A percentile compares a stretch with the other conserved stretches of the same genome.
Conservation (phyloP, 2,329 filamentous ascomycete species). For the Cercospora zeina region DNA sequence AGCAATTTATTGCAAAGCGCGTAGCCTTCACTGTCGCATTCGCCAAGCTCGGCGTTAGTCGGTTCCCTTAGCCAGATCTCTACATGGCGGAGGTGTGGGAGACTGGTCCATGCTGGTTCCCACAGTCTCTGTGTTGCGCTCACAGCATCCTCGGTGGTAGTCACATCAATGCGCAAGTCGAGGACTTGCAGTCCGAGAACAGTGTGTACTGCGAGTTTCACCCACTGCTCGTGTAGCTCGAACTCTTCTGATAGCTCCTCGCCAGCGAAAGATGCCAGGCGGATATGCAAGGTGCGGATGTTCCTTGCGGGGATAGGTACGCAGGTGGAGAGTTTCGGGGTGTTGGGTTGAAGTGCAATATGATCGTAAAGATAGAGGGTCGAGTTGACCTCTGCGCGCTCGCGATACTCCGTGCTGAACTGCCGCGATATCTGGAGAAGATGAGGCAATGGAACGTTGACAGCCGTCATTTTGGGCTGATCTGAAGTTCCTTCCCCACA, state of each 20-base stretch:
- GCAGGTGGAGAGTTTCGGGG: neutral
- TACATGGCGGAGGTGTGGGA: neutral
- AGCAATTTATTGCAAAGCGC: conserved; percentile 2
- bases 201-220: neutral
- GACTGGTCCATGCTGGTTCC: neutral
- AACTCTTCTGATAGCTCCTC: conserved; percentile 10
- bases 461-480: neutral
- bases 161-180: neutral
- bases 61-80: conserved; percentile 5
- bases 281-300: neutral
- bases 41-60: neutral
- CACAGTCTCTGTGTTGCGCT: neutral
- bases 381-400: neutral
- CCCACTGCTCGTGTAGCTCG: neutral
- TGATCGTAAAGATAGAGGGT: neutral
- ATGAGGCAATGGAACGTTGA: neutral
- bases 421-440: neutral
- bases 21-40: neutral
- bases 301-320: neutral
- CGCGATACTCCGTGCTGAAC: neutral
- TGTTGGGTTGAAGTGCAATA: neutral
- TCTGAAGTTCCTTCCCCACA: neutral
- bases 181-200: neutral
- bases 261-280: neutral
- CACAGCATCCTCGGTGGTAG: neutral